These are phyloP conservation scores for Candida palmyrensis DNA, from an alignment of 805 yeast genomes.

Conservation along the genomic window DNA sequence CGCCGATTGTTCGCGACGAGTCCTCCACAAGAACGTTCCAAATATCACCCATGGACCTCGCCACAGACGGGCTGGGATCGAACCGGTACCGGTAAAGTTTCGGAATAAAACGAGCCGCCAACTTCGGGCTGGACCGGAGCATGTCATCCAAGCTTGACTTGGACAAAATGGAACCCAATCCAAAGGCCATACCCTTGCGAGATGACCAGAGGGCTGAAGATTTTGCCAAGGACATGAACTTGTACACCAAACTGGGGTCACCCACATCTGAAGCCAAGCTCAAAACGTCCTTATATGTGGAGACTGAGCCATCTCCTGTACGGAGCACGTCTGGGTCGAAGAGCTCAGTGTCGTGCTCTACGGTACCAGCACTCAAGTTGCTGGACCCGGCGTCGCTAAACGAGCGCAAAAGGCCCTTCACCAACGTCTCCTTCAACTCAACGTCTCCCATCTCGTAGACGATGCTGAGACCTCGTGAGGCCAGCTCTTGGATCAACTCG, in stretches of 20 bases:
- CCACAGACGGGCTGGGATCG: slow-evolving; percentile 76
- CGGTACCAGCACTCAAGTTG: slow-evolving; percentile 54
- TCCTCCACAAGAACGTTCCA: slow-evolving; percentile 73
- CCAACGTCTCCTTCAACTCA: slow-evolving; percentile 65
- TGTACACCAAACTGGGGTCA: slow-evolving; percentile 89
- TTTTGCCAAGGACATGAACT: slow-evolving; percentile 88
- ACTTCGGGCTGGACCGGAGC: slow-evolving; percentile 45
- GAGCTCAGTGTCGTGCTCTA: slow-evolving; percentile 74
- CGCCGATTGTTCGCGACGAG: slow-evolving; percentile 47
- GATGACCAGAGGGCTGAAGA: slow-evolving; percentile 89
- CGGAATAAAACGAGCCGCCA: slow-evolving; percentile 66
- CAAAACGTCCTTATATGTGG: slow-evolving; percentile 87
- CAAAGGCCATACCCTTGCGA: slow-evolving; percentile 90
- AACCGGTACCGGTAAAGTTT: slow-evolving; percentile 77
- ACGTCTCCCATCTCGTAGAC: slow-evolving; percentile 72
- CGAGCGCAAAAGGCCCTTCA: slow-evolving; percentile 65
- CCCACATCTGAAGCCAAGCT: slow-evolving; percentile 91
- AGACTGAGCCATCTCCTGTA: slow-evolving; percentile 80
- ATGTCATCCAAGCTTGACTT: slow-evolving; percentile 67
- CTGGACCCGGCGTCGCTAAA: slow-evolving; percentile 64
- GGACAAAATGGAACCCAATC: slow-evolving; percentile 79
- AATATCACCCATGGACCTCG: slow-evolving; percentile 80
- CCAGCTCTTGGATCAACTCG: slow-evolving; percentile 87
- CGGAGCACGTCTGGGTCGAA: slow-evolving; percentile 79
- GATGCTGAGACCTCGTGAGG: slow-evolving; percentile 80